Percentiles rank a stretch among this genome's conserved stretches.
Conservation (phyloP, 768 basidiomycete species). For the Rhizopogon vinicolor region DNA sequence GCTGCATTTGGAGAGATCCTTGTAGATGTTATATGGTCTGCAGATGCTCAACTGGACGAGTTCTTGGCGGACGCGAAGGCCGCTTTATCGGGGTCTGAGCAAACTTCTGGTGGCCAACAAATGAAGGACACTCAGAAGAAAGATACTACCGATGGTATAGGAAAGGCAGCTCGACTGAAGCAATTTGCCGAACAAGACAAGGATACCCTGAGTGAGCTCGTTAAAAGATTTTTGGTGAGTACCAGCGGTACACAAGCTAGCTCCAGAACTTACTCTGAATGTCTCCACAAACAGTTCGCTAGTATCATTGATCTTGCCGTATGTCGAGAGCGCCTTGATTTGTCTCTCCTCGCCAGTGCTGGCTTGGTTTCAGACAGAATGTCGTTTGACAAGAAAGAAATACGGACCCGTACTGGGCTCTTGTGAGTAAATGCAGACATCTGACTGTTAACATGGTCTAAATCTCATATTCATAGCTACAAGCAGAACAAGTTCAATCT, state of each 20-base stretch:
- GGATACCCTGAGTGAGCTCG: slow-evolving; percentile 49
- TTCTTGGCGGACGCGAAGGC: slow-evolving; percentile 50
- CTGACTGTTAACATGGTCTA: background rate
- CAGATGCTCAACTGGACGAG: slow-evolving; percentile 77
- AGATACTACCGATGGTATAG: background rate
- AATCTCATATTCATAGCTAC: slow-evolving; percentile 51
- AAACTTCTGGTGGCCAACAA: slow-evolving; percentile 22
- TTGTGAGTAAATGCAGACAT: slow-evolving; percentile 52
- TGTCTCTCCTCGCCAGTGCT: slow-evolving; percentile 53
- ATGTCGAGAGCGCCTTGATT: slow-evolving; percentile 75
- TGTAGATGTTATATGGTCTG: slow-evolving; percentile 78
- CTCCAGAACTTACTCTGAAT: background rate
- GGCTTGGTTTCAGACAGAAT: slow-evolving; percentile 67
- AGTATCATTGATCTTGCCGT: slow-evolving; percentile 54
- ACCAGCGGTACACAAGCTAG: background rate
- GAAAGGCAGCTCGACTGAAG: slow-evolving; percentile 42
- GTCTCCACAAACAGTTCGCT: slow-evolving; percentile 37
- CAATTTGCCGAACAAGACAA: slow-evolving; percentile 60
- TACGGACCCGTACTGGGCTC: slow-evolving; percentile 72
- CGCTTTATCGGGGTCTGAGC: slow-evolving; percentile 30
- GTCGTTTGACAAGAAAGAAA: slow-evolving; percentile 72
- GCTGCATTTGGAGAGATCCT: slow-evolving; percentile 60
- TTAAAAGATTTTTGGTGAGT: slow-evolving; percentile 57
- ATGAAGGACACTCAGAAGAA: slow-evolving; percentile 17
- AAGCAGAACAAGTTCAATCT: slow-evolving; percentile 99